Evolutionary conservation across 139 green algal species (phyloP), one percentile per base, ranked within the genome.

Genomic region (Chlorella vulgaris): DNA sequence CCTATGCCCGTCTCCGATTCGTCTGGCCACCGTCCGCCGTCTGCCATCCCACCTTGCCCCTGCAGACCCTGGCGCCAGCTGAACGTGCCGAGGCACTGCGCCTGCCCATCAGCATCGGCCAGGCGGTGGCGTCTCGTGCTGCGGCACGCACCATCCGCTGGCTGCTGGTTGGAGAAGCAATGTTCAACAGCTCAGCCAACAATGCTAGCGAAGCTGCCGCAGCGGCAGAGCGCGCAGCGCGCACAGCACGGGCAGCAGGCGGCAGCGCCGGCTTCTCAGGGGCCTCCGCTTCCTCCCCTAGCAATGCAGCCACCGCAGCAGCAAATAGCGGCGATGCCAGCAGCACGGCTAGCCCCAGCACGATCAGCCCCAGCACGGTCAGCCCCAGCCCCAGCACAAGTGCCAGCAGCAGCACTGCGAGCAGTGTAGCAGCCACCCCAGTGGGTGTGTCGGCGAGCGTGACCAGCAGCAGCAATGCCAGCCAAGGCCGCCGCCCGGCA

Each of bases 101-200:
- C 31, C 66, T 88, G 63, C 84, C 84, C 21, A 47, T 86, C 51
- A 38, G 53, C 39, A 61, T 88, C 10, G 84, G 36, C 0, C 65
- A 86, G 58, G 73, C 61, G 18, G 74, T 82, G n/a, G 69, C 69
- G 3, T 80, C 53, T 4, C 61, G 84, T 3, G 33, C 74, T 0
- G 7, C 80, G 7, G 80, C 84, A 2, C 80, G 84, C 40, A 58
- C 61, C 31, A 53, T 88, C 19, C 69, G 78, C 47, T 87, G 74
- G 74, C 58, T 70, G 38, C 58, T 80, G 28, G 74, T 80, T 4
- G 74, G 74, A 4, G 74, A 80, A 0, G 58, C 73, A 7, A 51
- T 80, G 15, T 69, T 80, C n/a, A 39, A 68, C 58, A 0, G 38
- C 58, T 7, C 74, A 4, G 47, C 70, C 18, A 31, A 40, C 2